A percentile compares a stretch with the other conserved stretches of the same genome.
phyloP scores from a whole-genome alignment of 2,329 filamentous ascomycete species.

The Sordariomycetes sp. region DNA sequence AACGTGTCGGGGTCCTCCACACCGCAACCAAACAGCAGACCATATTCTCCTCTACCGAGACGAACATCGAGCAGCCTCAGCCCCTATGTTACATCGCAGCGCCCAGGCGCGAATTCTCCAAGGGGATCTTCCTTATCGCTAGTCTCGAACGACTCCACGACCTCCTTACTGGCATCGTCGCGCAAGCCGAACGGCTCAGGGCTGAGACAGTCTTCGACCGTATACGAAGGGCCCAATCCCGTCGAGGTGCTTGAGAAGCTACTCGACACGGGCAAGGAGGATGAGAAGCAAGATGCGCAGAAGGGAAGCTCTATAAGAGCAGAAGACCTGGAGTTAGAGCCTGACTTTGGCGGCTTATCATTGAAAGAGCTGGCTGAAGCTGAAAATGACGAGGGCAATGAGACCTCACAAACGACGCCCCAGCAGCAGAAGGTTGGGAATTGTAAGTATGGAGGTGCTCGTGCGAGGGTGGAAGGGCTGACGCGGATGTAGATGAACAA shows the following conservation, averaged over 20 bases:
- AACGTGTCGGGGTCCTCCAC: conserved; percentile 48
- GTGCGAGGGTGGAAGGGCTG: too few relatives aligned
- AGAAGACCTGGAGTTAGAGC: conserved; percentile 52
- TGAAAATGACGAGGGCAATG: conserved; percentile 7
- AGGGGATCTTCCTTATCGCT: conserved; percentile 72
- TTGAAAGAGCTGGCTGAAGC: conserved; percentile 58
- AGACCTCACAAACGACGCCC: neutral
- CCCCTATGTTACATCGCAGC: conserved; percentile 58
- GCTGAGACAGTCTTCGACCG: conserved; percentile 48
- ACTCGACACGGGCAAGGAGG: conserved; percentile 15
- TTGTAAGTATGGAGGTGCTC: too few relatives aligned
- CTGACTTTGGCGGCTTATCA: conserved; percentile 73
- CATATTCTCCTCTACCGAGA: conserved; percentile 62
- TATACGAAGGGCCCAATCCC: conserved; percentile 55
- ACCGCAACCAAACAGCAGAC: conserved; percentile 53
- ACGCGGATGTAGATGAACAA: conserved; percentile 51
- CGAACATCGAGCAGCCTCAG: conserved; percentile 60
- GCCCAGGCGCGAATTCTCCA: conserved; percentile 58
- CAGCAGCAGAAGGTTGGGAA: neutral
- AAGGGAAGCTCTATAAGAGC: conserved; percentile 23
- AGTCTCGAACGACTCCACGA: conserved; percentile 66
- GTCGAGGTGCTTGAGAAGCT: conserved; percentile 55
- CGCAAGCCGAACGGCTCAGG: conserved; percentile 59
- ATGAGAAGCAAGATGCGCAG: conserved; percentile 6
- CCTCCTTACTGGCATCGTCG: conserved; percentile 60